These are phyloP conservation scores for Wickerhamomyces mucosus DNA, from an alignment of 805 yeast species.

Conservation along the genomic window DNA sequence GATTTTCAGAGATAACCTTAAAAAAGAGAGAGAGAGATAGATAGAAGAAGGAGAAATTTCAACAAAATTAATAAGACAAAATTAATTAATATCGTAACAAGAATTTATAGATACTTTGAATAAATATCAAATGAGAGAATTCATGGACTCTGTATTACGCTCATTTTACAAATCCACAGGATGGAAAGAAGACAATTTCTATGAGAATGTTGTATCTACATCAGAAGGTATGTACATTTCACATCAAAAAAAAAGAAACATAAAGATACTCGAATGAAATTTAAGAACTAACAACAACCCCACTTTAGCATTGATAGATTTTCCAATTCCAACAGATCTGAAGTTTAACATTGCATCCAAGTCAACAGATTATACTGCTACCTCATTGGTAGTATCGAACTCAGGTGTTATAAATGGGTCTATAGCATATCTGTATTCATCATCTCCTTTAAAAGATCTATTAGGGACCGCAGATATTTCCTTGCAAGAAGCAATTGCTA, in stretches of 20 bases:
- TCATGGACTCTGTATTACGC: conserved; percentile 79
- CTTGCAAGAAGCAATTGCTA: conserved; percentile 59
- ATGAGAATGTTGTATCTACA: conserved; percentile 66
- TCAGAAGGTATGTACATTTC: conserved; percentile 28
- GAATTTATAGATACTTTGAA: too few species aligned
- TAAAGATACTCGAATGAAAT: too few species aligned
- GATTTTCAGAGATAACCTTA: too few species aligned
- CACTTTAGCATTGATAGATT: conserved; percentile 46
- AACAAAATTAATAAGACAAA: too few species aligned
- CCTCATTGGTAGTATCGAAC: conserved; percentile 62
- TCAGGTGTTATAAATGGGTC: conserved; percentile 67
- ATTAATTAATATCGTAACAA: too few species aligned
- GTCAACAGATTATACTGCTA: conserved; percentile 59
- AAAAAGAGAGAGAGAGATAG: too few species aligned
- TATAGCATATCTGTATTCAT: conserved; percentile 68
- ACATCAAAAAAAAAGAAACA: too few species aligned
- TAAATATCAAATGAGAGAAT: conserved; percentile 35
- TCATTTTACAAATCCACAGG: conserved; percentile 60
- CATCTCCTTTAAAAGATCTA: conserved; percentile 44
- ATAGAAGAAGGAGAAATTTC: too few species aligned
- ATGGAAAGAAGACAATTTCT: conserved; percentile 77
- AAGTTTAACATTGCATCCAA: conserved; percentile 60
- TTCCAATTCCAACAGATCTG: conserved; percentile 59
- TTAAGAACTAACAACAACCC: conserved; percentile 3
- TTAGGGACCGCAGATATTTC: conserved; percentile 41